Base-by-base conservation (phyloP, 441 rosid genomes). In the Brassica balearica region DNA sequence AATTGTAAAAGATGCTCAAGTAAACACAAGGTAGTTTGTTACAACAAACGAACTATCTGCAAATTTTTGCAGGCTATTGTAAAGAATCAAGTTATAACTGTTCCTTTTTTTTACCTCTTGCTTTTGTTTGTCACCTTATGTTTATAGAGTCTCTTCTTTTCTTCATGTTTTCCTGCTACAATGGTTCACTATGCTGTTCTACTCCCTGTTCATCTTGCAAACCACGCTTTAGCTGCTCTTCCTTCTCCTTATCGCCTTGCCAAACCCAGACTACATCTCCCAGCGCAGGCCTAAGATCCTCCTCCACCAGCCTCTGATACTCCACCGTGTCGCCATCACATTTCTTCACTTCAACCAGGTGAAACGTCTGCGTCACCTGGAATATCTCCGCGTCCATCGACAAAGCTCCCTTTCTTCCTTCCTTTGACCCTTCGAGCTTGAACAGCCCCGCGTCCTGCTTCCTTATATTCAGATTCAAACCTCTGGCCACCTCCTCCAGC, bases 231-330 rank as follows among this genome's bases (percentile, higher is more conserved):
- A 34, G 3, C 66, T 2, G 23, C 15, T 73, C 73, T n/a, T 80
- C 83, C 43, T 75, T 85, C 65, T 82, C 84, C 72, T 82, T 82
- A 38, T 92, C 90, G 6, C 88, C 91, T 71, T 92, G 92, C 97
- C 98, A 94, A 70, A 86, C 86, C 93, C 92, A 94, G 17, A 91
- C 96, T 34, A 94, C 85, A 41, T 94, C 98, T 6, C 82, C 78
- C 6, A 94, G 85, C 32, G 92, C 92, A 60, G 97, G 98, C 71
- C 84, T 85, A 59, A 94, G 85, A 68, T 80, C 88, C 19, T 91
- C 88, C 67, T 85, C 89, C 78, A 94, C 11, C 46, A 86, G 17
- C 88, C 87, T 87, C 81, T 87, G 90, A 84, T 88, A 94, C 78
- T 94, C 98, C 73, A 89, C 5, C 1, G 93, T 87, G 77, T 94